Base-by-base conservation (phyloP, 495 filamentous ascomycete species). In the Penicillium waksmanii region DNA sequence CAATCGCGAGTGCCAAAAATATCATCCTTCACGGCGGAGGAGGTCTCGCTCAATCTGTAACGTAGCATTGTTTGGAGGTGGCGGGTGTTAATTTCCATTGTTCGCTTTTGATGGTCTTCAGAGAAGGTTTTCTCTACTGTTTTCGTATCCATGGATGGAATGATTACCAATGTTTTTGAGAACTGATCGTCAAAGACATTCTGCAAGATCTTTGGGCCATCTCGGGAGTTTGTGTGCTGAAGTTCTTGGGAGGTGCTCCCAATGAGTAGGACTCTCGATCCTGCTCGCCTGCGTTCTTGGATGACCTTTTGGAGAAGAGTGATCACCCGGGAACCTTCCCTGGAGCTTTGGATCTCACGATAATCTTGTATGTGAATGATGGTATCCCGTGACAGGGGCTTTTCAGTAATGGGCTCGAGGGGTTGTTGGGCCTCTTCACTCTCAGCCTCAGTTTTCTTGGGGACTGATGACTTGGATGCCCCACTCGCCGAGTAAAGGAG, bases 351-450 rank as follows among this genome's bases (percentile, higher is more conserved):
- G 12, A 97, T 78, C 44, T 95, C 89, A 25, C 85, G 84, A 65
- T 91, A 92, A 67, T 97, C 93, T 63, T 88, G 84, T 10, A 98
- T 72, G 50, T 92, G 88, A 9, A 98, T 75, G 57, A 97, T 91
- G n/a, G 80, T 68, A 40, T 75, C 80, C 40, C 69, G 68, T 34
- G 63, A 34, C 19, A 67, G 62, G 42, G 57, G 55, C n/a, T 64
- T 62, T 21, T 33, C 36, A 18, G 51, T 31, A 6, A 57, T 50
- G 5, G 36, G 15, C 56, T 67, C 69, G 23, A 61, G 44, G 7
- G 42, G 19, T 17, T 60, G 57, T 31, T 64, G 40, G 12, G 60
- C 27, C 42, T 44, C 42, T 33, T 61, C 61, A 10, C 11, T 27
- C 7, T 48, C 46, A 3, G 46, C 4, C 9, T 48, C 19, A 21